These are phyloP conservation scores for Antrodiella citrinella DNA, from an alignment of 768 basidiomycete genomes.

Conservation along the genomic window DNA sequence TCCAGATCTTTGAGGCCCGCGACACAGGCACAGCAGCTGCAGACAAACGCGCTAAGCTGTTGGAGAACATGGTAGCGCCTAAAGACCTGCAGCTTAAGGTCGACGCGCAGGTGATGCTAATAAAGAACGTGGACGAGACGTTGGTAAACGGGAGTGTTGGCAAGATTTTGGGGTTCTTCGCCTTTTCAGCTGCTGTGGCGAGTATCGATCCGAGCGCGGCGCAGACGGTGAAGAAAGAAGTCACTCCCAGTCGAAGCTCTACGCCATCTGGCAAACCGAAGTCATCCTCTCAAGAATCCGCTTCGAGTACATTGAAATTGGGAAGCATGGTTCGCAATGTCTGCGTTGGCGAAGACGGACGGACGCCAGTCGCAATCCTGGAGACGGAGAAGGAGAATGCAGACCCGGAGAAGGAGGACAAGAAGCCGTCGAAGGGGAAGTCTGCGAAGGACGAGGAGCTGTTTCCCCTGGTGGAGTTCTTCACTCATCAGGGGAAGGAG, in stretches of 20 bases:
- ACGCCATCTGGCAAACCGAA: slow-evolving; percentile 10
- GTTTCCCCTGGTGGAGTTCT: slow-evolving; percentile 41
- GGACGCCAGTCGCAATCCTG: slow-evolving; percentile 18
- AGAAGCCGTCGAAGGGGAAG: slow-evolving; percentile 21
- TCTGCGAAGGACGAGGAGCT: slow-evolving; percentile 29
- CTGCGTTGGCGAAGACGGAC: slow-evolving; percentile 22
- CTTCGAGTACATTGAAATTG: slow-evolving; percentile 14
- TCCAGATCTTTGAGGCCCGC: slow-evolving; percentile 37
- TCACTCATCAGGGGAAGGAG: slow-evolving; percentile 34
- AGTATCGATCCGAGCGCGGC: slow-evolving; percentile 1
- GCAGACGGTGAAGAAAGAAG: not conserved
- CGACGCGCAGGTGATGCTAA: slow-evolving; percentile 59
- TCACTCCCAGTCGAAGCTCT: not conserved
- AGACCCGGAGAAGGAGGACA: not conserved
- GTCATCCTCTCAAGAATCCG: slow-evolving; percentile 16
- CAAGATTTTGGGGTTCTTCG: slow-evolving; percentile 46
- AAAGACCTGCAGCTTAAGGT: slow-evolving; percentile 46
- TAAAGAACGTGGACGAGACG: slow-evolving; percentile 55
- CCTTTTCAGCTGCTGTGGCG: slow-evolving; percentile 15
- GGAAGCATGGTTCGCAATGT: slow-evolving; percentile 25
- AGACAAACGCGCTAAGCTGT: slow-evolving; percentile 41
- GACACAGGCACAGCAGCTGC: slow-evolving; percentile 40
- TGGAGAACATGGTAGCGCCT: slow-evolving; percentile 58
- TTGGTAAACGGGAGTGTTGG: slow-evolving; percentile 72
- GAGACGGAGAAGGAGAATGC: slow-evolving; percentile 28